These are phyloP conservation scores for Aureobasidium sp. DNA, from an alignment of 2,329 filamentous ascomycete genomes.

Conservation along the genomic window DNA sequence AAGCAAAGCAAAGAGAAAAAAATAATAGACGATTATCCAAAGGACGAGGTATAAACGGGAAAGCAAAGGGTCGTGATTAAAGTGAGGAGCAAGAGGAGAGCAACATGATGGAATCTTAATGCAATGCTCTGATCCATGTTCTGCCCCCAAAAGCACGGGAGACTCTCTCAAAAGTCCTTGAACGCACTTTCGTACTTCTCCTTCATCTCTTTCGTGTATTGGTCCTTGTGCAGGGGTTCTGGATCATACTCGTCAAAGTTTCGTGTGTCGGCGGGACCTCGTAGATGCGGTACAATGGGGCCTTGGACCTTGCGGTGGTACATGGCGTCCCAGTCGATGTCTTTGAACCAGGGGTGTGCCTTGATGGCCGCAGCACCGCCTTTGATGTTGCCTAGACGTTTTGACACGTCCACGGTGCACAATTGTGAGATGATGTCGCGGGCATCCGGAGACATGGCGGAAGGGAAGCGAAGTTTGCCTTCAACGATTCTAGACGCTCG, in stretches of 20 bases:
- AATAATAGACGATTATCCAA: constrained; percentile 1
- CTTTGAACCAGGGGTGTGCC: constrained; percentile 66
- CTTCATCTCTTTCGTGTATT: constrained; percentile 63
- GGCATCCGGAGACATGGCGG: constrained; percentile 59
- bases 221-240: constrained; percentile 57
- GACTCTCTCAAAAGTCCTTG: constrained; percentile 56
- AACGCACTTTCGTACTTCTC: constrained; percentile 65
- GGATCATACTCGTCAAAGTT: constrained; percentile 83
- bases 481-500: constrained; percentile 59
- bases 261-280: constrained; percentile 65
- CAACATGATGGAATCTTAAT: neutral
- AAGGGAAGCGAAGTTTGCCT: constrained; percentile 67
- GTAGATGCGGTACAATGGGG: constrained; percentile 68
- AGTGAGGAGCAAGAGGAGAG: neutral
- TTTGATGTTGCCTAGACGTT: constrained; percentile 69
- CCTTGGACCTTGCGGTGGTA: constrained; percentile 57
- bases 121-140: neutral
- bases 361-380: constrained; percentile 68
- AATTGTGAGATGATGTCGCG: constrained; percentile 69
- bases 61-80: neutral
- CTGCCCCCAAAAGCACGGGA: neutral
- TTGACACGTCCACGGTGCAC: constrained; percentile 72
- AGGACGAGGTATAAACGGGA: neutral
- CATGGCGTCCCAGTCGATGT: constrained; percentile 67
- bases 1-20: neutral